Base-by-base conservation (phyloP, 2,329 filamentous ascomycete species). In the Arthrobotrys musiformis region DNA sequence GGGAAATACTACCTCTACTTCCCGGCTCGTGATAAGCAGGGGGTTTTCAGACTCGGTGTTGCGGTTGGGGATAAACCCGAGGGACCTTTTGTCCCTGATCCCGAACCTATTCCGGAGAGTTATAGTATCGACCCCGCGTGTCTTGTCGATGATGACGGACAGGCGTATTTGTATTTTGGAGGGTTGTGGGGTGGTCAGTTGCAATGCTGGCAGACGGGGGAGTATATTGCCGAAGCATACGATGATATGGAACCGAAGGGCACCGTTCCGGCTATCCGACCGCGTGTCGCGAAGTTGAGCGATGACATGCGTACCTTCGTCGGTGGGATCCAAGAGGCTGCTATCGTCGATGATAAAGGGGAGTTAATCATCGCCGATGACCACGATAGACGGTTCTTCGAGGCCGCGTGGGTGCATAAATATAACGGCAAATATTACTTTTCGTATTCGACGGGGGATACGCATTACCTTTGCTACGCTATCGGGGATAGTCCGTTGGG, bases 101-200 rank as follows among this genome's bases (percentile, higher is more conserved):
- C 88, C 6, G 85, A 88, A 69, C 87, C 87, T 11, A 92, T 94
- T 81, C 82, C 85, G 61, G 91, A 91, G 0, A 91, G 88, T 79
- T 93, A 90, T 84, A 92, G 89, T 81, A 93, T 94, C 81, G 92
- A 94, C 81, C 92, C 92, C 0, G 91, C 92, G 11, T 87, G 86
- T 35, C 92, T 93, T 79, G 91, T 93, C 15, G 92, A 94, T 81
- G 88, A 88, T 50, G 88, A 91, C 79, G 88, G 86, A 8, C 82
- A 86, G 62, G 89, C 87, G 2, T 92, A 91, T 82, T 82, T 92
- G 22, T 94, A 93, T 83, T 93, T 93, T 80, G 92, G 92, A 50
- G 92, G 92, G 0, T 87, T 94, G 22, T 94, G 92, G 92, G 92
- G 92, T 72, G 92, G 92, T 0, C 92, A 94, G 84, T 85, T 94